These are phyloP conservation scores for Trametes gibbosa DNA, from an alignment of 768 basidiomycete species.

Conservation along the genomic window DNA sequence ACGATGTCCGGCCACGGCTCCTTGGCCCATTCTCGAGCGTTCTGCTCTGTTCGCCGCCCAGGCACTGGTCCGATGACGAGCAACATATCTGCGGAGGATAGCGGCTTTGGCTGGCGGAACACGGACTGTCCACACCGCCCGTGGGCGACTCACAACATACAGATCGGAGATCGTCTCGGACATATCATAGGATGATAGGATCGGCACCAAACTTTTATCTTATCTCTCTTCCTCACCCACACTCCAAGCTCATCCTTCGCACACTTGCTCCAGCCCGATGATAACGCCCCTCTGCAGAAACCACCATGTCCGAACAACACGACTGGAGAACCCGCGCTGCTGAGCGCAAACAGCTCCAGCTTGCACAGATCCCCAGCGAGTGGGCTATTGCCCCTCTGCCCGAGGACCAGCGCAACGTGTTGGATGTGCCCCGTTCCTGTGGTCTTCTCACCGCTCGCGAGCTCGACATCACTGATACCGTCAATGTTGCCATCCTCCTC, in stretches of 20 bases:
- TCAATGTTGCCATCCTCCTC: conserved; percentile 46
- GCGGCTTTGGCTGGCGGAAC: neutral
- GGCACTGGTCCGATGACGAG: neutral
- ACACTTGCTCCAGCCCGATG: too few relatives aligned
- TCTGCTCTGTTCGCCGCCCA: neutral
- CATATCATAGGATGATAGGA: neutral
- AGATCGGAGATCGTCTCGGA: conserved; percentile 1
- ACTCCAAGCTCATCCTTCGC: too few relatives aligned
- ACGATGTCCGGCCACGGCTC: too few relatives aligned
- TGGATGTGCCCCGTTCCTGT: conserved; percentile 49
- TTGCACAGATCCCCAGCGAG: conserved; percentile 56
- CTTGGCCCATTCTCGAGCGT: neutral
- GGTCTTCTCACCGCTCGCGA: conserved; percentile 57
- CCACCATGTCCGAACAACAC: conserved; percentile 1
- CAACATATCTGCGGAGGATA: too few relatives aligned
- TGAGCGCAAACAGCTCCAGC: conserved; percentile 53
- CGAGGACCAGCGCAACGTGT: conserved; percentile 49
- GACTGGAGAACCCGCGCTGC: conserved; percentile 52
- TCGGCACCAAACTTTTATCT: too few relatives aligned
- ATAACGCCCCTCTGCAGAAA: neutral
- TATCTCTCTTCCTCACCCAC: neutral
- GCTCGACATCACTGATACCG: conserved; percentile 57
- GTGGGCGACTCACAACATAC: neutral
- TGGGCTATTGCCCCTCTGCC: conserved; percentile 58
- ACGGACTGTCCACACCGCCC: neutral